Base-by-base conservation (phyloP, 768 basidiomycete species). In the Termitomyces sp. region DNA sequence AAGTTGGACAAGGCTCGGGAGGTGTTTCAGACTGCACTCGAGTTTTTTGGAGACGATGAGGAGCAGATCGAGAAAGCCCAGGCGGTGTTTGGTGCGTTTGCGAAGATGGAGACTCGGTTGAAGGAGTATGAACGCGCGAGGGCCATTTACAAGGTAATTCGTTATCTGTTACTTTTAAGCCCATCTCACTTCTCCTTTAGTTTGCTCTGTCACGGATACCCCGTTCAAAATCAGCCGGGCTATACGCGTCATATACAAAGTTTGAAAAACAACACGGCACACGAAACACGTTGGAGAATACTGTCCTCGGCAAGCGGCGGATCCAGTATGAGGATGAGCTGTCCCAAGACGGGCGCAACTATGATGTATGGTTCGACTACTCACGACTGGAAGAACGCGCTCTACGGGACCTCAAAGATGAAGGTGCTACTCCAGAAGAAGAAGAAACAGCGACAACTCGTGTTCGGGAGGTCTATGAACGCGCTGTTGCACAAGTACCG, bases 261-360 rank as follows among this genome's bases (percentile, higher is more conserved):
- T 98, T 99, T 59, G 97, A 98, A 74, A 99, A 99, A 69, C 97
- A 98, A 65, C 93, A 94, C 62, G 97, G 97, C 12, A 87, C 89
- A 9, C 85, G 92, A 6, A 79, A 83, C 4, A 87, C 92, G 0
- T 83, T 99, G 24, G 96, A 98, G 68, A 81, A 84, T 40, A 99
- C 97, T 7, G 96, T 99, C 0, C 80, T 98, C 0, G 95, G 95
- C 32, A 99, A 98, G 69, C 85, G 97, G n/a, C 82, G 97, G 38
- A 98, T 99, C 54, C 94, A 98, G 64, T 98, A 99, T 65, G 97
- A 99, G 67, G 97, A 99, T 60, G 97, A 99, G 70, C 72, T 98
- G 2, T 68, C 85, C 10, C 88, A 96, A 55, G 93, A 98, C 60
- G 87, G 92, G 0, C 84, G 88, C 42, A 98, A 98, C 68, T 99